These are phyloP conservation scores for Kazachstania africana DNA, from an alignment of 805 yeast genomes.

Conservation along the genomic window DNA sequence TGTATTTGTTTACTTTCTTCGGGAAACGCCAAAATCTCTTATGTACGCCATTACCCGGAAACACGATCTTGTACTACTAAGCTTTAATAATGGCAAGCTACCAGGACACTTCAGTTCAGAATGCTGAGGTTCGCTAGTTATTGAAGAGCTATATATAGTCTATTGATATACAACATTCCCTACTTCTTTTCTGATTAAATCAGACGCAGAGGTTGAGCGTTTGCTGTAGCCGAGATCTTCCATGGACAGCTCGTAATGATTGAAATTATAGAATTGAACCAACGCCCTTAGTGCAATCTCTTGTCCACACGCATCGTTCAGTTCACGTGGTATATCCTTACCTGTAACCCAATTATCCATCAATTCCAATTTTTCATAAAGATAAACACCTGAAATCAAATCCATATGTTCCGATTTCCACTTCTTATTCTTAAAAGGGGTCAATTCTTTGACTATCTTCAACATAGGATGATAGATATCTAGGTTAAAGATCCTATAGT, in stretches of 20 bases:
- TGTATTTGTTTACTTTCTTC: too few relatives aligned
- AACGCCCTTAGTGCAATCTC: conserved; percentile 76
- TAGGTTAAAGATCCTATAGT: conserved; percentile 48
- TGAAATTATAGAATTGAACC: conserved; percentile 61
- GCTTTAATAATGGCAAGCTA: too few relatives aligned
- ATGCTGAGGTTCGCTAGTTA: too few relatives aligned
- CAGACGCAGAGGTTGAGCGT: conserved; percentile 1
- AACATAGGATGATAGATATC: conserved; percentile 58
- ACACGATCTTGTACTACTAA: too few relatives aligned
- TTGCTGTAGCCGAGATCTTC: conserved; percentile 39
- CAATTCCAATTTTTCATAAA: conserved; percentile 59
- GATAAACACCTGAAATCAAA: conserved; percentile 72
- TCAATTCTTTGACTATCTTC: conserved; percentile 61
- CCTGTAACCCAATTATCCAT: conserved; percentile 87
- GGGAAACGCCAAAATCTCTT: too few relatives aligned
- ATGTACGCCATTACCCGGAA: too few relatives aligned
- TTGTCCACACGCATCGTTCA: conserved; percentile 69
- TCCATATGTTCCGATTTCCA: conserved; percentile 95
- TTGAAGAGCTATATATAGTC: too few relatives aligned
- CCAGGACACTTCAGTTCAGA: too few relatives aligned
- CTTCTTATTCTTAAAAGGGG: conserved; percentile 86
- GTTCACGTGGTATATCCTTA: conserved; percentile 60
- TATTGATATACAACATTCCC: too few relatives aligned
- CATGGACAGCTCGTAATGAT: conserved; percentile 44
- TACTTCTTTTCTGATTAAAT: too few relatives aligned